Conservation (phyloP, 306 rosid species). For the Cucumis melo region DNA sequence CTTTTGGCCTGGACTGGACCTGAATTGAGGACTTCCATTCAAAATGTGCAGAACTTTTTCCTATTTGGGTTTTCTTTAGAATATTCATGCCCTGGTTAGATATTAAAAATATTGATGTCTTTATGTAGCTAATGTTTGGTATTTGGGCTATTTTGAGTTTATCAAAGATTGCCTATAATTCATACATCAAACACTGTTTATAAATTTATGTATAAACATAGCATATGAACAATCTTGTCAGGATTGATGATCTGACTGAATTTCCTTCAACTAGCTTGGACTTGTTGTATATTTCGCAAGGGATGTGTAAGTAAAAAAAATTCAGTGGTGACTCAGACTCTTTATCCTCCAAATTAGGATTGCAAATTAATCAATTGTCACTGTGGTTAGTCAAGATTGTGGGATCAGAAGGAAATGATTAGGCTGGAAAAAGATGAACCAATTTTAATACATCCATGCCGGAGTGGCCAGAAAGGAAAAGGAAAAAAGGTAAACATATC, state of each 20-base stretch:
- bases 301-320: neutral
- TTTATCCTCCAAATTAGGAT: neutral
- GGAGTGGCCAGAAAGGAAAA: neutral
- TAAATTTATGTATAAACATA: neutral
- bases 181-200: neutral
- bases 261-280: neutral
- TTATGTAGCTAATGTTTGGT: neutral
- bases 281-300: neutral
- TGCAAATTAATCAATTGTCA: neutral
- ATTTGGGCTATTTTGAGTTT: neutral
- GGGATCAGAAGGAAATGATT: conserved; percentile 6
- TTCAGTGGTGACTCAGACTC: neutral
- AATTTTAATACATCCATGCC: neutral
- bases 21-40: neutral
- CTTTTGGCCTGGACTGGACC: neutral
- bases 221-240: neutral
- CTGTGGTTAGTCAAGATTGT: conserved; percentile 7
- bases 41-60: neutral
- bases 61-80: neutral
- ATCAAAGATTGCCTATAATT: neutral
- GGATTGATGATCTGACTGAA: neutral
- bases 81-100: neutral
- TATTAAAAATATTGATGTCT: neutral
- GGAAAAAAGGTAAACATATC: conserved; percentile 29
- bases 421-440: conserved; percentile 8